Percentiles rank a stretch among this genome's conserved stretches.
Evolutionary conservation across 495 filamentous ascomycete genomes (phyloP).

Genomic region (Umbilicaria muhlenbergii): DNA sequence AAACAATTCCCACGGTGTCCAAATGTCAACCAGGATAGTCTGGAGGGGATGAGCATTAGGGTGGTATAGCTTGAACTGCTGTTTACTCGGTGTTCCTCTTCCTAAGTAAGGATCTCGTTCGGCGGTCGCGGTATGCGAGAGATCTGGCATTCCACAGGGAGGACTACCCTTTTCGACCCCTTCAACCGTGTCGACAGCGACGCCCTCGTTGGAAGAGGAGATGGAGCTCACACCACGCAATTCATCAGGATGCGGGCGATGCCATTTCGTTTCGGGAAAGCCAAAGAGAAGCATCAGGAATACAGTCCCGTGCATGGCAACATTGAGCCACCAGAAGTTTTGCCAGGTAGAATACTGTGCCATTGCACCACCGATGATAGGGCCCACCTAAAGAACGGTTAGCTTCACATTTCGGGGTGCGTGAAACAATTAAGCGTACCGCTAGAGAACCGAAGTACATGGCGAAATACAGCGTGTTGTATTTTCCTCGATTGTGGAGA

Average conservation of each 20-base stretch:
- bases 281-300: constrained; percentile 35
- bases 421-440: constrained; percentile 11
- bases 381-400: constrained; percentile 25
- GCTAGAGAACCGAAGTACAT: constrained; percentile 28
- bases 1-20: constrained; percentile 39
- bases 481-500: constrained; percentile 47
- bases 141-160: background rate
- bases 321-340: constrained; percentile 42
- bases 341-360: constrained; percentile 30
- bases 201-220: constrained; percentile 1
- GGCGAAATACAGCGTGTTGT: constrained; percentile 51
- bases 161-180: background rate
- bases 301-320: constrained; percentile 28
- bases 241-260: constrained; percentile 23
- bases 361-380: constrained; percentile 44
- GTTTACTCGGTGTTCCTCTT: constrained; percentile 33
- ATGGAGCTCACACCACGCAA: background rate
- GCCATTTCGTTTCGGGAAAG: constrained; percentile 48
- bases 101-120: constrained; percentile 24
- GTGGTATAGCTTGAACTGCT: constrained; percentile 39
- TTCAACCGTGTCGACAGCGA: background rate
- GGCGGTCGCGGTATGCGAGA: constrained; percentile 4
- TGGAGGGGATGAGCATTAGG: constrained; percentile 23
- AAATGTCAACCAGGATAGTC: constrained; percentile 23
- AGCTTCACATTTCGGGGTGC: constrained; percentile 10